These are phyloP conservation scores for Arthrobotrys megalospora DNA, from an alignment of 2,329 filamentous ascomycete species.

Conservation along the genomic window DNA sequence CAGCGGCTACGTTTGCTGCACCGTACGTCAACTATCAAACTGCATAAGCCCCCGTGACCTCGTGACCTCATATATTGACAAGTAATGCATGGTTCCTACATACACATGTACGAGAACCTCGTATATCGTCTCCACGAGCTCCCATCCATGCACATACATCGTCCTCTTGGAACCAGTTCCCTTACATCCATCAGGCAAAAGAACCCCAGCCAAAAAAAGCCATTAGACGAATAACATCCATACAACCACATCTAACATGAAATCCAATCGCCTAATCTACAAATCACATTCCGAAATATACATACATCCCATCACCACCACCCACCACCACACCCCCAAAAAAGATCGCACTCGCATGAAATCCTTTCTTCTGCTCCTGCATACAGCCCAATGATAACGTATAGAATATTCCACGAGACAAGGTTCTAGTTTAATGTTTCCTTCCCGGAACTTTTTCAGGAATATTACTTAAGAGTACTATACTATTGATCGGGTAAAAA, in stretches of 20 bases:
- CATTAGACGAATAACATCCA: slow-evolving; percentile 9
- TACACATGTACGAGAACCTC: not conserved
- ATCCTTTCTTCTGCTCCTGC: not conserved
- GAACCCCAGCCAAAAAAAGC: too few relatives aligned
- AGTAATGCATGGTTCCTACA: slow-evolving; percentile 15
- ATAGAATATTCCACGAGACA: slow-evolving; percentile 26
- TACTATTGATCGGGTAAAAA: slow-evolving; percentile 2
- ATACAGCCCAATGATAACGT: slow-evolving; percentile 14
- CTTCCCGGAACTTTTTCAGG: too few relatives aligned
- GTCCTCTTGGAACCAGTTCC: slow-evolving; percentile 9
- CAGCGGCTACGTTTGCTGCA: too few relatives aligned
- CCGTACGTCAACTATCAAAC: not conserved
- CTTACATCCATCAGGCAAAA: too few relatives aligned
- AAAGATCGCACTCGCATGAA: slow-evolving; percentile 7
- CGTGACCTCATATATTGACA: slow-evolving; percentile 2
- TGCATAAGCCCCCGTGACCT: slow-evolving; percentile 7
- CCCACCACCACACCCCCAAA: not conserved
- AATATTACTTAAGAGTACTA: too few relatives aligned
- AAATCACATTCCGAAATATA: slow-evolving; percentile 10
- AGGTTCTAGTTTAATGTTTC: not conserved
- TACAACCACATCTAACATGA: not conserved
- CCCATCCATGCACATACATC: not conserved
- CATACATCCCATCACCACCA: not conserved
- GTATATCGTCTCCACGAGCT: slow-evolving; percentile 10
- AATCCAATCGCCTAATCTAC: not conserved